Percentiles rank a stretch among this genome's conserved stretches.
Conservation (phyloP, 768 basidiomycete species). For the Suillus hirtellus region DNA sequence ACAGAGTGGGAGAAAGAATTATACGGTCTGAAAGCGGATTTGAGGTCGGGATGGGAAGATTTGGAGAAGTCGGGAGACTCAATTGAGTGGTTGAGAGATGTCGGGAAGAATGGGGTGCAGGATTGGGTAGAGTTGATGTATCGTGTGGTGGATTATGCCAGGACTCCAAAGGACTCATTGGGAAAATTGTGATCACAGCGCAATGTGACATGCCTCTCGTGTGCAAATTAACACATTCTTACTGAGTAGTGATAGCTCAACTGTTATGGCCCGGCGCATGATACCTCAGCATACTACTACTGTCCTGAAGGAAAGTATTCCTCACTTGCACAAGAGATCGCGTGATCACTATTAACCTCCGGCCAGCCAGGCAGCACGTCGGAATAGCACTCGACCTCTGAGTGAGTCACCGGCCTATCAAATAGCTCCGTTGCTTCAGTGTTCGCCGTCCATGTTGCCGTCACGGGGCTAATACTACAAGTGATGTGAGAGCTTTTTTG, state of each 20-base stretch:
- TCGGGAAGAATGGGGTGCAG: conserved; percentile 54
- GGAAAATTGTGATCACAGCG: not conserved
- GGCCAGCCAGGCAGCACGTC: not conserved
- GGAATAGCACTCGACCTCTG: not conserved
- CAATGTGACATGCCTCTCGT: not conserved
- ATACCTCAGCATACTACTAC: not conserved
- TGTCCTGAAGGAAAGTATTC: not conserved
- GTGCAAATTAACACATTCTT: not conserved
- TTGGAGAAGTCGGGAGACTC: conserved; percentile 59
- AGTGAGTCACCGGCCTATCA: not conserved
- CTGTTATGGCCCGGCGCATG: no score
- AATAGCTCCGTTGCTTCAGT: no score
- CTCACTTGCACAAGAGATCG: not conserved
- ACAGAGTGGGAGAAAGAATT: conserved; percentile 60
- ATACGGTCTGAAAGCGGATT: conserved; percentile 38
- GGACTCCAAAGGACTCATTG: conserved; percentile 6
- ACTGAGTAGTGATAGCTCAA: not conserved
- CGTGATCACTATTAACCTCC: not conserved
- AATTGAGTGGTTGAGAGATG: conserved; percentile 57
- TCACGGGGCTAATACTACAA: no score
- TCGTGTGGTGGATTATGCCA: conserved; percentile 33
- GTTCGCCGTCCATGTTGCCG: no score
- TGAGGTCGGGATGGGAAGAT: conserved; percentile 54
- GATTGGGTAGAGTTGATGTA: conserved; percentile 63
- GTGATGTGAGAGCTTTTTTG: no score